A percentile compares a stretch with the other conserved stretches of the same genome.
Evolutionary conservation across 768 basidiomycete genomes (phyloP).

Genomic region (Leucocoprinus birnbaumii): DNA sequence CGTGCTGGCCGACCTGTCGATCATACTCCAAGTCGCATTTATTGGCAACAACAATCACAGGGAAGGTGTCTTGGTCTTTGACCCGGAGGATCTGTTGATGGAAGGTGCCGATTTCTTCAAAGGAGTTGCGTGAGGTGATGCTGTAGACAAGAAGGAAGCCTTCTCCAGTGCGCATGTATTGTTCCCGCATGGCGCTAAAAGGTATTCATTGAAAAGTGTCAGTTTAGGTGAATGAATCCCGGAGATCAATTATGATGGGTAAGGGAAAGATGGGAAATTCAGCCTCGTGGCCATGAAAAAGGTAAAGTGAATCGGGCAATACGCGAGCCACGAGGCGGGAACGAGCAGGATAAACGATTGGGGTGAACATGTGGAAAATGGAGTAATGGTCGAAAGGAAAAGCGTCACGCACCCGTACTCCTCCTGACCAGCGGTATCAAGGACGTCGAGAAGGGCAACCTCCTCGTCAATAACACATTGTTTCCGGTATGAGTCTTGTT

Average conservation of each 20-base stretch:
- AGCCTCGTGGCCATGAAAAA: conserved; percentile 19
- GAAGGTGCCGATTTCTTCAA: conserved; percentile 96
- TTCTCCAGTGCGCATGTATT: conserved; percentile 98
- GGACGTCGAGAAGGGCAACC: conserved; percentile 93
- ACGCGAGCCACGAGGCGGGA: conserved; percentile 12
- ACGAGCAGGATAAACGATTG: neutral
- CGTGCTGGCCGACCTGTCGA: conserved; percentile 93
- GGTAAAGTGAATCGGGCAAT: conserved; percentile 9
- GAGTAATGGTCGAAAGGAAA: neutral
- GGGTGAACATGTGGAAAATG: neutral
- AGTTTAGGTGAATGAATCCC: neutral
- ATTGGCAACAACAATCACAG: conserved; percentile 96
- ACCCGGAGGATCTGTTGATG: conserved; percentile 95
- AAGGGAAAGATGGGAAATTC: neutral
- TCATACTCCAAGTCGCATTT: conserved; percentile 96
- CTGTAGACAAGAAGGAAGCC: conserved; percentile 98
- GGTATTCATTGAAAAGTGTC: neutral
- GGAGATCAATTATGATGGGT: conserved; percentile 4
- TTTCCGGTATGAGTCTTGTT: conserved; percentile 90
- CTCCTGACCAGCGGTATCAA: conserved; percentile 97
- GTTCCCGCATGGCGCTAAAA: conserved; percentile 92
- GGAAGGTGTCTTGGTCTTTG: conserved; percentile 95
- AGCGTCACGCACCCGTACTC: conserved; percentile 81
- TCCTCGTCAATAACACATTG: conserved; percentile 98
- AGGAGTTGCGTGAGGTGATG: conserved; percentile 96